phyloP scores from a whole-genome alignment of 441 rosid species.

The Syzygium malaccense region DNA sequence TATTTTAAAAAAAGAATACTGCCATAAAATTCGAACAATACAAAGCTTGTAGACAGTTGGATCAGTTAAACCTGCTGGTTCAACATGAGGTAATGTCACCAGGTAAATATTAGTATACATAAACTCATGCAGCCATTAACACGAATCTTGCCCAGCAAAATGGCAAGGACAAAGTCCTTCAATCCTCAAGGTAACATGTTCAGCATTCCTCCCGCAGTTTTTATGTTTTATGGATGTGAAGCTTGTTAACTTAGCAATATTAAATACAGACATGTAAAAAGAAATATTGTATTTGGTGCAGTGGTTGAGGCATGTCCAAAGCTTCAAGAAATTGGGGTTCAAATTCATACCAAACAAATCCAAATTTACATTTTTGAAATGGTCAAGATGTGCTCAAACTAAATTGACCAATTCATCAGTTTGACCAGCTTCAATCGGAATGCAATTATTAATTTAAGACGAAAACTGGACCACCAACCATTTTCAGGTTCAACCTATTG shows the following conservation, averaged over 20 bases:
- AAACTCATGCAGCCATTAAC: background rate
- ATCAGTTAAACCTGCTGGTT: background rate
- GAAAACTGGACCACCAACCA: background rate
- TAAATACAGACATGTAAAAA: background rate
- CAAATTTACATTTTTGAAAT: background rate
- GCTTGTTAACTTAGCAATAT: background rate
- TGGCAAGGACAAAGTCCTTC: background rate
- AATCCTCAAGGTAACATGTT: background rate
- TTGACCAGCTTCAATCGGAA: background rate
- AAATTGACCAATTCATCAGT: background rate
- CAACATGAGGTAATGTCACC: background rate
- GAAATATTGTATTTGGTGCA: background rate
- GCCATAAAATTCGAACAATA: background rate
- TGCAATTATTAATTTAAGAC: background rate
- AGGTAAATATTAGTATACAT: background rate
- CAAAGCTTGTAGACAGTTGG: background rate
- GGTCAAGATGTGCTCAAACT: background rate
- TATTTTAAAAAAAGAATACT: background rate
- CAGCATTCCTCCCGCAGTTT: background rate
- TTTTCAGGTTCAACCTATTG: background rate
- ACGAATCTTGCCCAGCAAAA: background rate
- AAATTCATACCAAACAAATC: background rate
- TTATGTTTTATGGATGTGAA: background rate
- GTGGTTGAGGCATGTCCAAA: background rate
- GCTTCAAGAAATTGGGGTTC: background rate